Evolutionary conservation across 108 stramenopile genomes (phyloP).

Genomic region (Aurantiochytrium sp.): DNA sequence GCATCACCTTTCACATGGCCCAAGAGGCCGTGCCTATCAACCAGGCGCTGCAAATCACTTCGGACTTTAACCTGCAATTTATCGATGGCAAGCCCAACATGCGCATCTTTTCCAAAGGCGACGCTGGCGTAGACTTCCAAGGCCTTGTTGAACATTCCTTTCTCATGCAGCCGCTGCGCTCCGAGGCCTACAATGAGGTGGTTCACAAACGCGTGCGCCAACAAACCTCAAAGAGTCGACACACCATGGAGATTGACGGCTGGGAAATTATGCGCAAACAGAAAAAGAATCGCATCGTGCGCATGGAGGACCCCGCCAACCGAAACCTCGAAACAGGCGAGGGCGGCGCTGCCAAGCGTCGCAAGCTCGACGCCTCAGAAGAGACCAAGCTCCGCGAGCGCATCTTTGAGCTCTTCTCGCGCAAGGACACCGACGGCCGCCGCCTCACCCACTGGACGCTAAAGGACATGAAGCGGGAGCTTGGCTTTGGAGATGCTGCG

Average conservation of each 20-base stretch:
- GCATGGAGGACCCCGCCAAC: background rate
- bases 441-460: background rate
- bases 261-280: background rate
- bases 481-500: background rate
- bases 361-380: background rate
- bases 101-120: constrained; percentile 10
- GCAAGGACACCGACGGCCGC: background rate
- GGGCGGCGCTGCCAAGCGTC: background rate
- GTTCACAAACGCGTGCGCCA: background rate
- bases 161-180: constrained; percentile 2
- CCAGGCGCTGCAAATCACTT: background rate
- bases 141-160: background rate
- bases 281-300: background rate
- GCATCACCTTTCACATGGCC: background rate
- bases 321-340: background rate
- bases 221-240: background rate
- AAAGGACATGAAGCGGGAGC: background rate
- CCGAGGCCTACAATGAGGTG: background rate
- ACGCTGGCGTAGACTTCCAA: background rate
- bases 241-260: background rate
- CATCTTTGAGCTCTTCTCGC: background rate
- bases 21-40: background rate
- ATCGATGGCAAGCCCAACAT: background rate
- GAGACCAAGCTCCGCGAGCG: background rate
- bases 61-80: background rate